Percentiles rank a stretch among this genome's conserved stretches.
These are phyloP conservation scores for Candida golubevii DNA, from an alignment of 805 yeast species.

Conservation along the genomic window DNA sequence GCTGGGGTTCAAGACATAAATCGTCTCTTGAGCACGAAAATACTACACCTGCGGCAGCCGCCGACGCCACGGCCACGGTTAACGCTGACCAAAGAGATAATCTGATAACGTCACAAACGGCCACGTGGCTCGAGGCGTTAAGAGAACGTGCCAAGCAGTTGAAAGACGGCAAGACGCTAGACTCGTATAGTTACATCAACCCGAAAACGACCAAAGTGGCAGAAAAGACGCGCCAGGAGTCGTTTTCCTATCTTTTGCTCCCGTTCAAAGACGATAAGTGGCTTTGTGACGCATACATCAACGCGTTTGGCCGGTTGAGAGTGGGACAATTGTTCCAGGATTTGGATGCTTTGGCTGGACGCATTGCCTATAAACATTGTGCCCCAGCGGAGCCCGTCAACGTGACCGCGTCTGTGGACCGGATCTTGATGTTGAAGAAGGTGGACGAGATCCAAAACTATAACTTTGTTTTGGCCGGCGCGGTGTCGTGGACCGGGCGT, in stretches of 20 bases:
- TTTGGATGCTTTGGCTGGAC: conserved; percentile 89
- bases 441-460: conserved; percentile 71
- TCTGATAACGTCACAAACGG: conserved; percentile 41
- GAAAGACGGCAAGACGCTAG: conserved; percentile 69
- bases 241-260: conserved; percentile 62
- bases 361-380: conserved; percentile 88
- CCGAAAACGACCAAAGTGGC: conserved; percentile 67
- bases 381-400: conserved; percentile 94
- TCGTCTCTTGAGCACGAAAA: neutral
- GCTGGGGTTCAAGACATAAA: neutral
- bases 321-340: conserved; percentile 94
- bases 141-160: conserved; percentile 65
- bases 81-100: conserved; percentile 57
- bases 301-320: conserved; percentile 85
- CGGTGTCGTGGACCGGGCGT: conserved; percentile 90
- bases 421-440: conserved; percentile 81
- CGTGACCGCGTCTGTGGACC: conserved; percentile 92
- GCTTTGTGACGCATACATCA: conserved; percentile 82
- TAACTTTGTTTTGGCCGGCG: conserved; percentile 83
- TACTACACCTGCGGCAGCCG: conserved; percentile 52
- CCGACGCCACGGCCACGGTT: conserved; percentile 72
- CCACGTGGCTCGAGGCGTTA: conserved; percentile 86
- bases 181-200: conserved; percentile 64
- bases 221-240: conserved; percentile 74
- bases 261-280: conserved; percentile 83